Evolutionary conservation across 805 yeast species (phyloP).

Genomic region (Saccharomycopsis sp.): DNA sequence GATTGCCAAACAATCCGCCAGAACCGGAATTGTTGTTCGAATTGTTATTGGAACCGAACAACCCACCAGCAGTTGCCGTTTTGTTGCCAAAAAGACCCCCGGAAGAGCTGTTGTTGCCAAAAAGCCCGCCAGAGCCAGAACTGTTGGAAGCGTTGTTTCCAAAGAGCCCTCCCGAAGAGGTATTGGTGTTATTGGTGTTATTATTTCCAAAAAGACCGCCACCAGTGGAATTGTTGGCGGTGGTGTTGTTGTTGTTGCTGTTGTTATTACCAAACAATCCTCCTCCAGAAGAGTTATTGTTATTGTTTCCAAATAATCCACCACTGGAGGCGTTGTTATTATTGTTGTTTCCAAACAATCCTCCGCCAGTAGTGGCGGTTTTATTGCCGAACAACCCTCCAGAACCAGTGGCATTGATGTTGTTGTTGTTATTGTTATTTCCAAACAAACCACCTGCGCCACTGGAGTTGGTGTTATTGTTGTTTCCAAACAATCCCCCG

Average conservation of each 20-base stretch:
- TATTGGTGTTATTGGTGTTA: conserved; percentile 22
- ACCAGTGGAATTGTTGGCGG: conserved; percentile 24
- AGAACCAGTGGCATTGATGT: conserved; percentile 15
- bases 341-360: conserved; percentile 26
- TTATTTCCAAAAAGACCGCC: conserved; percentile 29
- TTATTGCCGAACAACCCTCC: conserved; percentile 23
- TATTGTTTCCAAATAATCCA: conserved; percentile 27
- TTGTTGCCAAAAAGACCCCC: conserved; percentile 28
- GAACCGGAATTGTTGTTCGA: conserved; percentile 23
- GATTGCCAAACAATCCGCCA: conserved; percentile 21
- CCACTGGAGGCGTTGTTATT: conserved; percentile 26
- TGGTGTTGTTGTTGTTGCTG: conserved; percentile 24
- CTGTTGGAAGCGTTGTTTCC: conserved; percentile 28
- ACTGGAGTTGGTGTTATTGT: conserved; percentile 24
- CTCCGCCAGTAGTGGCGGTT: conserved; percentile 21
- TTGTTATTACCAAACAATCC: conserved; percentile 35
- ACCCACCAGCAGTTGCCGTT: conserved; percentile 28
- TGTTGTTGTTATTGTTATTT: conserved; percentile 21
- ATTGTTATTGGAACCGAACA: conserved; percentile 28
- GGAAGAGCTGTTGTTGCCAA: conserved; percentile 29
- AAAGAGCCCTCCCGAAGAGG: conserved; percentile 26
- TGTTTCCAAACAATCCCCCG: conserved; percentile 36
- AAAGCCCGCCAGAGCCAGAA: conserved; percentile 31
- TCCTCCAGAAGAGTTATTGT: conserved; percentile 27
- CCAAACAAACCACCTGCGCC: conserved; percentile 29